A percentile compares a stretch with the other conserved stretches of the same genome.
Conservation (phyloP, 176 grass and related monocot species). For the Oryza brachyantha region DNA sequence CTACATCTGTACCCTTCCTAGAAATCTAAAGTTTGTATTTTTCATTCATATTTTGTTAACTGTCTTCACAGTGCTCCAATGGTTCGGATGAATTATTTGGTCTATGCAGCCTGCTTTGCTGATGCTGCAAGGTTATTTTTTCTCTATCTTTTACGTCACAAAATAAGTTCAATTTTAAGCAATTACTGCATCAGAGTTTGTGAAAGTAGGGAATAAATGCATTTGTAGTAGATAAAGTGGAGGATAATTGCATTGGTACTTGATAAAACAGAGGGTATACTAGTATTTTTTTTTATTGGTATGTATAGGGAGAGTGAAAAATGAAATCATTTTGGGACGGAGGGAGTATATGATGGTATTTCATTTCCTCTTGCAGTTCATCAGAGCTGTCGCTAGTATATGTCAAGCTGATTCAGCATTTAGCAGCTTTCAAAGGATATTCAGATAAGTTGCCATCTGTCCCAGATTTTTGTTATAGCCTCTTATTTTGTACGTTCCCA, state of each 20-base stretch:
- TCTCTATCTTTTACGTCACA: no score
- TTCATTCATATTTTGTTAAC: conserved; percentile 15
- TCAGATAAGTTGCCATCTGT: conserved; percentile 48
- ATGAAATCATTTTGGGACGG: no score
- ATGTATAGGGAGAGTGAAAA: no score
- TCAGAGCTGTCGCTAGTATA: conserved; percentile 76
- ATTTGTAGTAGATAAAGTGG: no score
- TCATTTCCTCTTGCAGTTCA: conserved; percentile 54
- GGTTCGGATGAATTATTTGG: conserved; percentile 77
- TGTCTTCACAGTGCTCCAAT: conserved; percentile 62
- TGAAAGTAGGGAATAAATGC: no score
- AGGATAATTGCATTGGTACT: no score
- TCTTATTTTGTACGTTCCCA: neutral
- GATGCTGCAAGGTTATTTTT: conserved; percentile 99
- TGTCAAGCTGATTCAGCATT: conserved; percentile 84
- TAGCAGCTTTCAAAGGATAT: conserved; percentile 83
- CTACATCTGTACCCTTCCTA: neutral
- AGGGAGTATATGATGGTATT: conserved; percentile 29
- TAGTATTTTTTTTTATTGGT: no score
- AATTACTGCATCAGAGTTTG: no score
- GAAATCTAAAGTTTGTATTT: conserved; percentile 7
- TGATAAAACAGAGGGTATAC: no score
- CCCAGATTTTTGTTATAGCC: neutral
- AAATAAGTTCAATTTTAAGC: no score
- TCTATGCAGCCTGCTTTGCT: conserved; percentile 88